Conservation (phyloP, 2,329 filamentous ascomycete species). For the Hypoxylon sp. region DNA sequence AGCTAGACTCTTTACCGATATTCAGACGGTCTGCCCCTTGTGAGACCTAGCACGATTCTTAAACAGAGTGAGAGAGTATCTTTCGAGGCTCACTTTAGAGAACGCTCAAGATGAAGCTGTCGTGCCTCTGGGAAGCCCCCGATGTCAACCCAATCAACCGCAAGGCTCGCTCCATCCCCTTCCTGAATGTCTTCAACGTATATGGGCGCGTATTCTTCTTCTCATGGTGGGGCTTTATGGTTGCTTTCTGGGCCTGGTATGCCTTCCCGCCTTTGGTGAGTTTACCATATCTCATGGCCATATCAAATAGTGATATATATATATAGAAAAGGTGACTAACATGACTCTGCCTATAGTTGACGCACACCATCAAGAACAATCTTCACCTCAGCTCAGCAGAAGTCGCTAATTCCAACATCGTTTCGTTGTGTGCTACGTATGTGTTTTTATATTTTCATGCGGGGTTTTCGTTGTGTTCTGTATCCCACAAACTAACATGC, state of each 20-base stretch:
- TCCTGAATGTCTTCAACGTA: conserved; percentile 82
- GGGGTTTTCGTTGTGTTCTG: conserved; percentile 8
- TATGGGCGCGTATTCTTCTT: conserved; percentile 94
- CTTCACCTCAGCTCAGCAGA: conserved; percentile 78
- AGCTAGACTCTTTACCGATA: background rate
- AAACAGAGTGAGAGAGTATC: background rate
- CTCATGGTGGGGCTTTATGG: conserved; percentile 67
- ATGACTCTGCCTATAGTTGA: conserved; percentile 62
- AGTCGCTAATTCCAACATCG: conserved; percentile 91
- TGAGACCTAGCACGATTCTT: background rate
- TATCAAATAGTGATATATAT: background rate
- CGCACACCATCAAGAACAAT: conserved; percentile 84
- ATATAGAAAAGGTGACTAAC: conserved; percentile 40
- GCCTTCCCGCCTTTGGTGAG: conserved; percentile 87
- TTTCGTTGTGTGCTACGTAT: conserved; percentile 80
- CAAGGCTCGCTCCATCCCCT: conserved; percentile 84
- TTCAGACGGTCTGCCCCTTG: background rate
- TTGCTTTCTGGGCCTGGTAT: conserved; percentile 92
- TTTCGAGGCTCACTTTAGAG: conserved; percentile 3
- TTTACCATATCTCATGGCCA: conserved; percentile 21
- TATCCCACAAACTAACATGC: background rate
- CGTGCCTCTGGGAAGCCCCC: conserved; percentile 69
- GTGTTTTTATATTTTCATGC: conserved; percentile 45
- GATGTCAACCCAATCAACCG: conserved; percentile 86
- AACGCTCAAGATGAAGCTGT: conserved; percentile 53